Base-by-base conservation (phyloP, 2,329 filamentous ascomycete species). In the Fusarium bulbicola region DNA sequence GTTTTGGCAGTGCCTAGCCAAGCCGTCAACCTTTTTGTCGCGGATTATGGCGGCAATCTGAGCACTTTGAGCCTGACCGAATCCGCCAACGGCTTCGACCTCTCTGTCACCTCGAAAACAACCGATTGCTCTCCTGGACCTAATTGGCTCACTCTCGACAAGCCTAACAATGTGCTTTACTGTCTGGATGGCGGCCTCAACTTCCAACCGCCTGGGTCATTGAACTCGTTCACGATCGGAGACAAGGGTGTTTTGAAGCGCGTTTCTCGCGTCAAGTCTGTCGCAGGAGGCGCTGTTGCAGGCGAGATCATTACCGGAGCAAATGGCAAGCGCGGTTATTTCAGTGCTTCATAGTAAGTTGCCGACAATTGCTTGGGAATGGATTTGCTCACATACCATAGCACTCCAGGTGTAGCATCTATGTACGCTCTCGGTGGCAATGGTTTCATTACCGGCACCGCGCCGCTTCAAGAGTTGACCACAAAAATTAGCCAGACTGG, bases 301-400 rank as follows among this genome's bases (percentile, higher is more conserved):
- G 75, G 75, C 2, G 70, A 64, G 5, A 64, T 77, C 3, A 20
- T 77, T 7, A 76, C 63, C 1, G 60, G 72, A 5, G n/a, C 28
- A 2, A 62, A 46, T 3, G 74, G 75, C 32, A 50, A 45, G 12
- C 70, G 74, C 2, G 75, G 74, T 10, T 76, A 70, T 34, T 68
- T 77, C 34, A 65, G 47, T 30, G 63, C 75, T 13, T 75, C 75
- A 21, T 77, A 77, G 75, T 77, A 54, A 66, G 75, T 74, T 16
- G 4, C 5, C 2, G 10, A 16, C 2, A 21, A 8, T 24, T 2
- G 2, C 7, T 24, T 3, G 10, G 12, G 3, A 8, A 21, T 13
- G 1, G 4, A n/a, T 3, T 16, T 24, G 1, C 63, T 68, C 6
- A 68, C 45, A 63, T 13, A 4, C 8, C 0, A 1, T 4, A 77